Evolutionary conservation across 176 grass and related monocot genomes (phyloP).

Genomic region (Aegilops longissima): DNA sequence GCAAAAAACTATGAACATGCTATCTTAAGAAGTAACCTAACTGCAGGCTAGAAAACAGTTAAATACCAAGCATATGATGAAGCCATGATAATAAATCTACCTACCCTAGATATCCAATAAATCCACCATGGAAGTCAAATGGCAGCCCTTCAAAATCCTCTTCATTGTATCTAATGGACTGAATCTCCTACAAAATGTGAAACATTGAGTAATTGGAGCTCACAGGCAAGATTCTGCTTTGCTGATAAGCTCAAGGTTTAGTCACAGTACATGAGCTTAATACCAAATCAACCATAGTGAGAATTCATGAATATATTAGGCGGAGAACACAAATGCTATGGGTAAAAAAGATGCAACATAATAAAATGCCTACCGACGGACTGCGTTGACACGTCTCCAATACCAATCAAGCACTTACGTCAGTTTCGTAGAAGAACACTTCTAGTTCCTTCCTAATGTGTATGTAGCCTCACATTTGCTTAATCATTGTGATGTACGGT

Average conservation of each 20-base stretch:
- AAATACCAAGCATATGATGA: background rate
- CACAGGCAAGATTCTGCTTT: background rate
- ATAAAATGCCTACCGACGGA: background rate
- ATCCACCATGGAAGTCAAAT: constrained; percentile 94
- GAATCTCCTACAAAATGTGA: constrained; percentile 57
- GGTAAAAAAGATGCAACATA: background rate
- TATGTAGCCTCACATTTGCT: background rate
- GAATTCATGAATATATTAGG: background rate
- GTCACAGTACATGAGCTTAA: background rate
- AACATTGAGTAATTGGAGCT: constrained; percentile 12
- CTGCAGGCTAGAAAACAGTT: background rate
- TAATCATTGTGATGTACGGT: background rate
- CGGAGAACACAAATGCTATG: background rate
- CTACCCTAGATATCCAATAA: constrained; percentile 94
- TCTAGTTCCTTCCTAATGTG: background rate
- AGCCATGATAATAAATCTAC: constrained; percentile 15
- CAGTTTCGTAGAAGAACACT: background rate
- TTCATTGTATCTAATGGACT: constrained; percentile 71
- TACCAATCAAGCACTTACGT: constrained; percentile 4
- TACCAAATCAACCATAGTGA: background rate
- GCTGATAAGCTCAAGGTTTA: background rate
- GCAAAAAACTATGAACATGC: background rate
- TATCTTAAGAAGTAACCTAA: constrained; percentile 10
- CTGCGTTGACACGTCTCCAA: background rate
- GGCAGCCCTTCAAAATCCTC: constrained; percentile 88